Conservation (phyloP, 805 yeast species). For the Metschnikowia similis region DNA sequence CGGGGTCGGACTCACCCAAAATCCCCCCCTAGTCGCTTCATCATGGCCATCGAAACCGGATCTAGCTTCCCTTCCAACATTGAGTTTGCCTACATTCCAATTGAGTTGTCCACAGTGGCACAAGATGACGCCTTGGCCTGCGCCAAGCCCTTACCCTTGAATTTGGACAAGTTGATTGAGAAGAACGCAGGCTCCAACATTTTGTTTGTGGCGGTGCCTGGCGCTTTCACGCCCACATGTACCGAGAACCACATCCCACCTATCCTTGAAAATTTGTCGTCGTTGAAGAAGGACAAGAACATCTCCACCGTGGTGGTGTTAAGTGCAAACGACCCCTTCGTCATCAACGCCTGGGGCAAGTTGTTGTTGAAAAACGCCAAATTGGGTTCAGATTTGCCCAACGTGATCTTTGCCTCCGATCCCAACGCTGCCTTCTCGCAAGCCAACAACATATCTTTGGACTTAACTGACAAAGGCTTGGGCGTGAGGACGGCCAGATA, state of each 20-base stretch:
- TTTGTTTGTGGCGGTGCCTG: slow-evolving; percentile 39
- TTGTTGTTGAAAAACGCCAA: slow-evolving; percentile 28
- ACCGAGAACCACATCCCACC: slow-evolving; percentile 43
- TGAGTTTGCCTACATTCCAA: slow-evolving; percentile 36
- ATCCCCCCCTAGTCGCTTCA: background rate
- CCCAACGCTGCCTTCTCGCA: slow-evolving; percentile 32
- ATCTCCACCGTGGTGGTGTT: slow-evolving; percentile 32
- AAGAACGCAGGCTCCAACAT: slow-evolving; percentile 23
- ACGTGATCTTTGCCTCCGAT: slow-evolving; percentile 38
- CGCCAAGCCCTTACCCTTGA: slow-evolving; percentile 30
- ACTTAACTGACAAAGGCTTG: slow-evolving; percentile 33
- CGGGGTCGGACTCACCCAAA: background rate
- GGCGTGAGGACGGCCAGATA: slow-evolving; percentile 40
- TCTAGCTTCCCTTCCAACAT: slow-evolving; percentile 31
- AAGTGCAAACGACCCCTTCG: slow-evolving; percentile 42
- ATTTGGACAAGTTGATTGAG: slow-evolving; percentile 29
- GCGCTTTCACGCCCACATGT: slow-evolving; percentile 44
- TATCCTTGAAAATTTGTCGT: slow-evolving; percentile 26
- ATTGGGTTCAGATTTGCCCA: slow-evolving; percentile 17
- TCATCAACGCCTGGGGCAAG: slow-evolving; percentile 42
- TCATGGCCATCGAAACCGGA: slow-evolving; percentile 23
- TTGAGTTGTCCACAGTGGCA: slow-evolving; percentile 24
- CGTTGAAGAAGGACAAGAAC: slow-evolving; percentile 26
- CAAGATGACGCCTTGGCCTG: slow-evolving; percentile 29
- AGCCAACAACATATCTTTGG: slow-evolving; percentile 28